These are phyloP conservation scores for Chamaenerion angustifolium DNA, from an alignment of 345 rosid species.

Conservation along the genomic window DNA sequence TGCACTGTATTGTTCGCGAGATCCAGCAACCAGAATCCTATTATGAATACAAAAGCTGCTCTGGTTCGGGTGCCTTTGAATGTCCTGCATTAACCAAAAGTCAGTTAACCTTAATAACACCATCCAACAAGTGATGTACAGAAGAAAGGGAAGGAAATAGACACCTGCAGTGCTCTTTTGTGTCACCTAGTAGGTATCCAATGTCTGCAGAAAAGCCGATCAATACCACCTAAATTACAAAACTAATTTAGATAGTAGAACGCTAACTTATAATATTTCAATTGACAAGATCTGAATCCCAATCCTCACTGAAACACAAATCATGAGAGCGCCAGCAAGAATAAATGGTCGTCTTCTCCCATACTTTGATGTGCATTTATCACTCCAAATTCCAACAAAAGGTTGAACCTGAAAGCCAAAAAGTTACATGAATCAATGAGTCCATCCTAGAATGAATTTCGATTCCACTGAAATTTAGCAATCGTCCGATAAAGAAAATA, in stretches of 20 bases:
- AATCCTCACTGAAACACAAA: slow-evolving; percentile 65
- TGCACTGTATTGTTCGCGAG: slow-evolving; percentile 97
- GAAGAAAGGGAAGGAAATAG: slow-evolving; percentile 10
- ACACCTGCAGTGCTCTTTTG: slow-evolving; percentile 90
- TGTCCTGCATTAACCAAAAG: slow-evolving; percentile 37
- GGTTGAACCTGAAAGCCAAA: slow-evolving; percentile 68
- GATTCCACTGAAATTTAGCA: not conserved
- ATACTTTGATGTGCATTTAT: slow-evolving; percentile 76
- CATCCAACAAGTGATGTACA: slow-evolving; percentile 1
- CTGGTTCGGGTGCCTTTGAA: slow-evolving; percentile 77
- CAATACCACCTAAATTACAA: slow-evolving; percentile 81
- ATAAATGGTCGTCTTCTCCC: slow-evolving; percentile 92
- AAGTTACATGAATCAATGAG: not conserved
- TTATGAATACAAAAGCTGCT: slow-evolving; percentile 74
- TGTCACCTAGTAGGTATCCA: slow-evolving; percentile 77
- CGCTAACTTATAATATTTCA: slow-evolving; percentile 8
- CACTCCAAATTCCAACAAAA: slow-evolving; percentile 97
- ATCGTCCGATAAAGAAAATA: no score
- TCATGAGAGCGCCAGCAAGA: slow-evolving; percentile 81
- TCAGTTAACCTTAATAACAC: slow-evolving; percentile 1
- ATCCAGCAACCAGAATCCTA: slow-evolving; percentile 97
- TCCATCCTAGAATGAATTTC: not conserved
- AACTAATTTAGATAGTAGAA: slow-evolving; percentile 34
- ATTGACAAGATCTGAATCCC: slow-evolving; percentile 6
- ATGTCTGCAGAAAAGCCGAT: slow-evolving; percentile 98